phyloP scores from a whole-genome alignment of 2,329 filamentous ascomycete genomes.

The Aspergillaceae sp. region DNA sequence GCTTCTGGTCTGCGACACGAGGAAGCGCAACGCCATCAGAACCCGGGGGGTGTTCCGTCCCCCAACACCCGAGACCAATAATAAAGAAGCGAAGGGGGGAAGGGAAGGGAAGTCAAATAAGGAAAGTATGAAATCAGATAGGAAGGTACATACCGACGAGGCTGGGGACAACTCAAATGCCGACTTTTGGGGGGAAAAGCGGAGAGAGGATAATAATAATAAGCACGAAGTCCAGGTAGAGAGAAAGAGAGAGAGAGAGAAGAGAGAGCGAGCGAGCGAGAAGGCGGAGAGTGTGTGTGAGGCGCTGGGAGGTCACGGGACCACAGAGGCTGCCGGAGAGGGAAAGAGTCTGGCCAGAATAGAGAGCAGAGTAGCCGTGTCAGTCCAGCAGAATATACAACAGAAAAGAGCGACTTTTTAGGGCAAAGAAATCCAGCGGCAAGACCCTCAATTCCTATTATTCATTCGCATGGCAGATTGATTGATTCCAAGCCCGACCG shows the following conservation, averaged over 20 bases:
- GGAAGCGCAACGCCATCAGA: slow-evolving; percentile 11
- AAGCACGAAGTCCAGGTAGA: too few relatives aligned
- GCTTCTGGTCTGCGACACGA: slow-evolving; percentile 17
- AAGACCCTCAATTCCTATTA: too few relatives aligned
- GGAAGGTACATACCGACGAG: slow-evolving; percentile 34
- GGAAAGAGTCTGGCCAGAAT: too few relatives aligned
- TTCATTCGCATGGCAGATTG: too few relatives aligned
- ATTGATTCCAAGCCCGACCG: too few relatives aligned
- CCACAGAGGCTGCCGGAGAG: slow-evolving; percentile 5
- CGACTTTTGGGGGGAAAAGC: slow-evolving; percentile 15
- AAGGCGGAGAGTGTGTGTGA: slow-evolving; percentile 13
- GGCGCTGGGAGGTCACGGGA: slow-evolving; percentile 20
- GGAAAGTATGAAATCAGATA: slow-evolving; percentile 1
- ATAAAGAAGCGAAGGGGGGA: slow-evolving; percentile 1
- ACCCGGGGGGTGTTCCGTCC: slow-evolving; percentile 4
- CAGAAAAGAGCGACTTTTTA: too few relatives aligned
- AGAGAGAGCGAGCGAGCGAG: slow-evolving; percentile 24
- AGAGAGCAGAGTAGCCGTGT: too few relatives aligned
- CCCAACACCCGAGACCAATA: slow-evolving; percentile 1
- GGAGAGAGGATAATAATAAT: too few relatives aligned
- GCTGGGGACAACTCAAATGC: slow-evolving; percentile 30
- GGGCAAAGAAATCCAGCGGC: too few relatives aligned
- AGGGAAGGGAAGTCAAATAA: slow-evolving; percentile 1
- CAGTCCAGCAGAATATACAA: too few relatives aligned
- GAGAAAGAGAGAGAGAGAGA: slow-evolving; percentile 13